phyloP scores from a whole-genome alignment of 441 rosid genomes.

The Mallotus japonicus region DNA sequence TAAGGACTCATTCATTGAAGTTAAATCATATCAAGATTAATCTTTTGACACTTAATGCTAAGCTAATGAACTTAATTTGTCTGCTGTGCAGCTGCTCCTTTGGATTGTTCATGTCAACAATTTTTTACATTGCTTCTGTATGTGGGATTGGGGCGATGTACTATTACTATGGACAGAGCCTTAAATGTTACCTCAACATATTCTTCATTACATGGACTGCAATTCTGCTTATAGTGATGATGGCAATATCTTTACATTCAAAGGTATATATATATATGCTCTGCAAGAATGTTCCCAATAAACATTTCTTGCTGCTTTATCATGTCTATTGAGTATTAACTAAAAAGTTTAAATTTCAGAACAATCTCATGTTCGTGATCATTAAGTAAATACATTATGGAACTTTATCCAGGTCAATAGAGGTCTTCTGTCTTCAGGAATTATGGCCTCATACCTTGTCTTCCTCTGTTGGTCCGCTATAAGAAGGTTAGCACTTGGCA shows the following conservation, averaged over 20 bases:
- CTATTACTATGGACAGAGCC: slow-evolving; percentile 46
- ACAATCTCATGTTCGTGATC: background rate
- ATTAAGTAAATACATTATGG: background rate
- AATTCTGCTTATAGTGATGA: slow-evolving; percentile 61
- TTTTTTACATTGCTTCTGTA: slow-evolving; percentile 53
- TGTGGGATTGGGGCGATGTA: slow-evolving; percentile 61
- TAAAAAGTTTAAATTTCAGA: background rate
- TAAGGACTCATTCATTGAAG: no score
- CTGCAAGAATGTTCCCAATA: background rate
- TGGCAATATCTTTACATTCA: slow-evolving; percentile 68
- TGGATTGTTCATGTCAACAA: slow-evolving; percentile 58
- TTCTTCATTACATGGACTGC: slow-evolving; percentile 81
- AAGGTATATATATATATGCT: slow-evolving; percentile 37
- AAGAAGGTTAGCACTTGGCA: slow-evolving; percentile 53
- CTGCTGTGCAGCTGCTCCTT: slow-evolving; percentile 51
- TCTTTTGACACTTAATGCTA: no score
- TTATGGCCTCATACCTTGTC: slow-evolving; percentile 84
- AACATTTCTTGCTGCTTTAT: no score
- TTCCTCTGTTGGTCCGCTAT: slow-evolving; percentile 93
- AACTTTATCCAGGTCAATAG: slow-evolving; percentile 54
- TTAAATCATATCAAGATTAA: no score
- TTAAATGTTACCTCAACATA: slow-evolving; percentile 61
- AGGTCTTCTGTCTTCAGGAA: slow-evolving; percentile 76
- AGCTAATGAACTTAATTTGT: no score
- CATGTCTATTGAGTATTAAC: no score